A percentile compares a stretch with the other conserved stretches of the same genome.
Evolutionary conservation across 1,284 basidiomycete genomes (phyloP).

Genomic region (Ceratobasidium sp.): DNA sequence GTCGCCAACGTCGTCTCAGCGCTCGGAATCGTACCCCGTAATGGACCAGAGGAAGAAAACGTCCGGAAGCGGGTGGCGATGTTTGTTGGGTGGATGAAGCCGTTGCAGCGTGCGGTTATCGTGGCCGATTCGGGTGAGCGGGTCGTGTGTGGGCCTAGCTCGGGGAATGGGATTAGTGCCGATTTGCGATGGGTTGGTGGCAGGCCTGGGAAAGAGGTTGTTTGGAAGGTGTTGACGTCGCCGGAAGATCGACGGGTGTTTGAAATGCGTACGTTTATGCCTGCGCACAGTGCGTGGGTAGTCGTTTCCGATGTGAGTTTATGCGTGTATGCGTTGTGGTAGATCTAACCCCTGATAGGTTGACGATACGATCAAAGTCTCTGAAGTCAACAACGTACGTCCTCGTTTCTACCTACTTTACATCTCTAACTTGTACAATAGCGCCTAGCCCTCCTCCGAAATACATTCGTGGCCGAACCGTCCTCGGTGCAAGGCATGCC

Average conservation of each 20-base stretch:
- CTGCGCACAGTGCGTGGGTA: constrained; percentile 3
- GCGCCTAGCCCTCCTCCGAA: constrained; percentile 18
- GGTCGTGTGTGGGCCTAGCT: constrained; percentile 1
- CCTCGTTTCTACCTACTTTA: background rate
- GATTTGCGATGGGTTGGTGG: constrained; percentile 9
- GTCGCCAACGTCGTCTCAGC: constrained; percentile 1
- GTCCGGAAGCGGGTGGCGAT: constrained; percentile 14
- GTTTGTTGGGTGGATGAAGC: constrained; percentile 23
- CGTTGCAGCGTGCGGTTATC: background rate
- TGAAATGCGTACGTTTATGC: constrained; percentile 11
- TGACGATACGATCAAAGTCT: constrained; percentile 24
- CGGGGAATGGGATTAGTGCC: constrained; percentile 8
- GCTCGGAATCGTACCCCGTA: constrained; percentile 10
- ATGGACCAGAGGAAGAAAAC: constrained; percentile 14
- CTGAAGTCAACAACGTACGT: constrained; percentile 16
- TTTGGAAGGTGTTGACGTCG: constrained; percentile 17
- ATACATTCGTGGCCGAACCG: constrained; percentile 21
- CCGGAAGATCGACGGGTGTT: constrained; percentile 4
- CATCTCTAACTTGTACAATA: background rate
- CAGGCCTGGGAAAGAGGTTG: background rate
- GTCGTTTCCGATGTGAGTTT: constrained; percentile 26
- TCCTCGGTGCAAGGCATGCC: constrained; percentile 1
- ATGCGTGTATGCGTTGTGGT: background rate
- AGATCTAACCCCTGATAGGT: background rate
- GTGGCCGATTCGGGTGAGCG: background rate